phyloP scores from a whole-genome alignment of 2,329 filamentous ascomycete species.

The Diaporthe aspalathi region DNA sequence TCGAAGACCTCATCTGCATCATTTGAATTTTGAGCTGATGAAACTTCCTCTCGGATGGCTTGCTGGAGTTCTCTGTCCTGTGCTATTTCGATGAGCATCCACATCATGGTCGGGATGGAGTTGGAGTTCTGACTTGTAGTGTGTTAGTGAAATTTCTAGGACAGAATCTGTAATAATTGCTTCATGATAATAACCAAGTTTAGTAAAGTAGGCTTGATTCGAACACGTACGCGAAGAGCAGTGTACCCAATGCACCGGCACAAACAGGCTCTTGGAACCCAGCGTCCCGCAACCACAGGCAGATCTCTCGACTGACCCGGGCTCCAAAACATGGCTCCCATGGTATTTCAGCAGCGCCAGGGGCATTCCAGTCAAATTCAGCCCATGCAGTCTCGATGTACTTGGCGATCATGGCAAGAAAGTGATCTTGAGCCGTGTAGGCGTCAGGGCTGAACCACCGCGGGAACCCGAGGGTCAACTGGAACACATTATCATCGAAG shows the following conservation, averaged over 20 bases:
- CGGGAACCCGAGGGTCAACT: slow-evolving; percentile 36
- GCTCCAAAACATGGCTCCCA: slow-evolving; percentile 42
- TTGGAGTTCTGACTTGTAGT: slow-evolving; percentile 35
- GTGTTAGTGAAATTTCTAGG: background rate
- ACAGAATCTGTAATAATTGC: background rate
- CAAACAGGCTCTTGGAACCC: slow-evolving; percentile 7
- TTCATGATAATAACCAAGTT: background rate
- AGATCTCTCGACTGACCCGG: slow-evolving; percentile 33
- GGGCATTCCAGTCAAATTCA: slow-evolving; percentile 36
- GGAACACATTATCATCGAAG: slow-evolving; percentile 38
- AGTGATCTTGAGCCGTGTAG: slow-evolving; percentile 33
- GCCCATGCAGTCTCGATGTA: slow-evolving; percentile 13
- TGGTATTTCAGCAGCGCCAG: slow-evolving; percentile 27
- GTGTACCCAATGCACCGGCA: slow-evolving; percentile 5
- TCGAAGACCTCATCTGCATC: slow-evolving; percentile 38
- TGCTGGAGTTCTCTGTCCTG: slow-evolving; percentile 33
- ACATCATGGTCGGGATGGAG: slow-evolving; percentile 39
- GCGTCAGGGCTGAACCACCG: slow-evolving; percentile 38
- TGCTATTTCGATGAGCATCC: slow-evolving; percentile 41
- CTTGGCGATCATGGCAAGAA: slow-evolving; percentile 22
- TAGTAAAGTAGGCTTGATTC: background rate
- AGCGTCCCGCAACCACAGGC: slow-evolving; percentile 32
- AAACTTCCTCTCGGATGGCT: slow-evolving; percentile 35
- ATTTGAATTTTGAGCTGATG: background rate
- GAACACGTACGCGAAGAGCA: slow-evolving; percentile 34